Base-by-base conservation (phyloP, 257 asterid species). In the Capsicum baccatum region DNA sequence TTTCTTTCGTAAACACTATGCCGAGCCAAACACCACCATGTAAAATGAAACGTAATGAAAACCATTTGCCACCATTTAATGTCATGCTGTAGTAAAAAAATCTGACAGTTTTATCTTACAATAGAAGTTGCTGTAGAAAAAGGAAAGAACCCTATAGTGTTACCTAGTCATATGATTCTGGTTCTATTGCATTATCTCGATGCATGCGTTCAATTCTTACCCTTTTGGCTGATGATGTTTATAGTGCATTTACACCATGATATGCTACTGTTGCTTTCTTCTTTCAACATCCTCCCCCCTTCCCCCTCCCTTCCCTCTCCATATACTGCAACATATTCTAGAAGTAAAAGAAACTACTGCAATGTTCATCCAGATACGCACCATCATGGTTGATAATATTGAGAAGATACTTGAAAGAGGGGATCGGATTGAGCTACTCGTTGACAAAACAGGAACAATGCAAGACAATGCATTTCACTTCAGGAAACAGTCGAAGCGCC, bases 331-430 rank as follows among this genome's bases (percentile, higher is more conserved):
- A 78, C 82, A 26, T 54, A 26, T 78, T 54, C 50, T 54, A 78
- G 26, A 78, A 78, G 64, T 54, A 78, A 4, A 14, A 21, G 12
- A 52, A 78, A 78, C 82, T 33, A 15, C 82, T 67, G 57, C 85
- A 82, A 81, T 70, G 80, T 87, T 71, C 57, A 59, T 90, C 82
- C 94, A 95, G 99, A 91, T 97, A 79, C 96, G 97, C 67, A 93
- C 99, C 52, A 92, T 97, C 90, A 94, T 95, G 94, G 99, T 97
- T 90, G 98, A 97, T 89, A 95, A 97, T 92, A 95, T 97, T 85
- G 99, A 97, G 91, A 97, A 94, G 91, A 92, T 97, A 86, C 91
- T 97, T 12, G 99, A 97, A 87, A 93, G 99, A 88, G 99, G 99
- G 82, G 98, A 97, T 84, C 91, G 92, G 79, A 95, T 97, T 82